These are phyloP conservation scores for Thraustotheca clavata DNA, from an alignment of 352 stramenopile species.

Conservation along the genomic window DNA sequence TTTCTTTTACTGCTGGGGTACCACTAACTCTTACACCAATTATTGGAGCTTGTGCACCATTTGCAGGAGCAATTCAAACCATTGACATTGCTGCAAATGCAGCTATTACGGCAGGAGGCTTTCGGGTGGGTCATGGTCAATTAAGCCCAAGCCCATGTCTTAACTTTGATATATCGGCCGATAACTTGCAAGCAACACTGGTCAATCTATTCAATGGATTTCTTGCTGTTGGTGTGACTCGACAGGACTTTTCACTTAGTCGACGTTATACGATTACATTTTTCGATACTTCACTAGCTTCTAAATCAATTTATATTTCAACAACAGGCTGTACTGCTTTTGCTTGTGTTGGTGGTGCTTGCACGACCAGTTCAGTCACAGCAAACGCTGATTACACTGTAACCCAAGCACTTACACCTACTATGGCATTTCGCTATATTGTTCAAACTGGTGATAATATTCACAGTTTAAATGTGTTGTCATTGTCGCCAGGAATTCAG, in stretches of 20 bases:
- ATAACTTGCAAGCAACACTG: neutral
- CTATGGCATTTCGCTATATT: slow-evolving; percentile 45
- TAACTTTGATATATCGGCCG: neutral
- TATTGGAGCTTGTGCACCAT: slow-evolving; percentile 27
- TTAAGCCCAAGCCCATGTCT: neutral
- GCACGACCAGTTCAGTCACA: slow-evolving; percentile 23
- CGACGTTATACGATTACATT: slow-evolving; percentile 46
- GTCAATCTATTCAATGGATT: neutral
- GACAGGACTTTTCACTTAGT: slow-evolving; percentile 25
- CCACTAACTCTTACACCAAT: slow-evolving; percentile 35
- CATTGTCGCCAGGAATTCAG: slow-evolving; percentile 36
- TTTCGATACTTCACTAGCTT: neutral
- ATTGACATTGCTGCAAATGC: slow-evolving; percentile 45
- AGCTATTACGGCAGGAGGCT: slow-evolving; percentile 24
- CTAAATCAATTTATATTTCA: neutral
- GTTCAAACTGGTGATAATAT: slow-evolving; percentile 34
- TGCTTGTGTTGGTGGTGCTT: slow-evolving; percentile 34
- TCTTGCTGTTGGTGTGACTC: neutral
- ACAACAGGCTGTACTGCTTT: slow-evolving; percentile 37
- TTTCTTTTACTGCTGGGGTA: slow-evolving; percentile 29
- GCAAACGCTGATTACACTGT: slow-evolving; percentile 44
- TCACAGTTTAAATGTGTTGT: slow-evolving; percentile 22
- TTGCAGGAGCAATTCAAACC: slow-evolving; percentile 42
- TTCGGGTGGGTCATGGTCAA: neutral
- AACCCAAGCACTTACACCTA: slow-evolving; percentile 29